Evolutionary conservation across 2,329 filamentous ascomycete genomes (phyloP).

Genomic region (Didymosphaeria variabile): DNA sequence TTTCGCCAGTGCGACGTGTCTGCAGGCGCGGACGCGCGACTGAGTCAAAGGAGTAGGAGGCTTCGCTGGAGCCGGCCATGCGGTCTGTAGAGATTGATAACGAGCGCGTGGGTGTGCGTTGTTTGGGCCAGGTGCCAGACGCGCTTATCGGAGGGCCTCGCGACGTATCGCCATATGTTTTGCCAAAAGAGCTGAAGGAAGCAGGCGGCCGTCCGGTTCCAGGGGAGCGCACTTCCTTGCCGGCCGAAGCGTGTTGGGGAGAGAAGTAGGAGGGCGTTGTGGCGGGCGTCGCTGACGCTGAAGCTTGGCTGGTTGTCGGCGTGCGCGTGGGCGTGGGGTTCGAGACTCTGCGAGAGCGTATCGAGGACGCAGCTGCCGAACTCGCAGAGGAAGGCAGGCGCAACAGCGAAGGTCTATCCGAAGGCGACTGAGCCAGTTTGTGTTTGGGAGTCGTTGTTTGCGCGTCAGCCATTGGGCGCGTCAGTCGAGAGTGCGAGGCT

Average conservation of each 20-base stretch:
- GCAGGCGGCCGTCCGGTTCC: slow-evolving; percentile 54
- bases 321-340: slow-evolving; percentile 34
- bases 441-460: slow-evolving; percentile 32
- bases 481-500: slow-evolving; percentile 20
- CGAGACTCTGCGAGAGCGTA: slow-evolving; percentile 37
- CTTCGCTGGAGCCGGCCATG: slow-evolving; percentile 44
- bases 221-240: slow-evolving; percentile 42
- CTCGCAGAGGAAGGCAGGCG: slow-evolving; percentile 44
- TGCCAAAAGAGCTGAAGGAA: slow-evolving; percentile 58
- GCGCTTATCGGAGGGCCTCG: slow-evolving; percentile 58
- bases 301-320: slow-evolving; percentile 27
- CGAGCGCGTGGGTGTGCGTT: slow-evolving; percentile 31
- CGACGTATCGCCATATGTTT: slow-evolving; percentile 54
- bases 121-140: slow-evolving; percentile 20
- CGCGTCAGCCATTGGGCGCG: slow-evolving; percentile 17
- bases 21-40: slow-evolving; percentile 37
- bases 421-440: slow-evolving; percentile 37
- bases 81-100: slow-evolving; percentile 26
- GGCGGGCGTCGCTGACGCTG: slow-evolving; percentile 28
- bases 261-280: slow-evolving; percentile 44
- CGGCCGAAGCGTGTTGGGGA: slow-evolving; percentile 38
- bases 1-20: slow-evolving; percentile 27
- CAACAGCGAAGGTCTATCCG: slow-evolving; percentile 36
- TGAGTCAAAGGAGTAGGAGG: slow-evolving; percentile 43
- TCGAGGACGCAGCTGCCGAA: slow-evolving; percentile 27